phyloP scores from a whole-genome alignment of 495 filamentous ascomycete species.

The Daldinia grandis region DNA sequence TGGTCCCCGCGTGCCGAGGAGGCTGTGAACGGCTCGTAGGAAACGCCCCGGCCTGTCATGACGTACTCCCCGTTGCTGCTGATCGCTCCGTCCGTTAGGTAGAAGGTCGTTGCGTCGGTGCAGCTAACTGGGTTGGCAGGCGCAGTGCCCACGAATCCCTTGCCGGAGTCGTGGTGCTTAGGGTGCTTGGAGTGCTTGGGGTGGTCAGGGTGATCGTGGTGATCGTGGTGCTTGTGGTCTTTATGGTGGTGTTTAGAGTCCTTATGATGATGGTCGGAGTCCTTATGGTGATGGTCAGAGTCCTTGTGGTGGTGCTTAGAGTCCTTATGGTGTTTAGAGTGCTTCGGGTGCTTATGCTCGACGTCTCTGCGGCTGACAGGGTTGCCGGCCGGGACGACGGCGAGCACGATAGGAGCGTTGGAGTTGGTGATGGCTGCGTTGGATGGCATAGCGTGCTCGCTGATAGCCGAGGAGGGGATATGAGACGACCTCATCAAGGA shows the following conservation, averaged over 20 bases:
- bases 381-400: slow-evolving; percentile 12
- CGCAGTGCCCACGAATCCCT: slow-evolving; percentile 21
- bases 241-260: no score
- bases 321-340: no score
- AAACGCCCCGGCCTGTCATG: neutral
- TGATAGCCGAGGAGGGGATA: neutral
- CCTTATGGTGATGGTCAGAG: no score
- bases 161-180: neutral
- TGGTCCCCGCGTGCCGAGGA: neutral
- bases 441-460: no score
- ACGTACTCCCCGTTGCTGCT: slow-evolving; percentile 1
- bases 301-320: slow-evolving; percentile 2
- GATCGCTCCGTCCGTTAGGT: slow-evolving; percentile 1
- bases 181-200: no score
- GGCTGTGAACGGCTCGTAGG: slow-evolving; percentile 9
- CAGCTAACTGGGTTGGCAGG: slow-evolving; percentile 7
- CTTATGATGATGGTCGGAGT: no score
- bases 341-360: neutral
- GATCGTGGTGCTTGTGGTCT: no score
- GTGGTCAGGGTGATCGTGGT: no score
- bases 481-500: neutral
- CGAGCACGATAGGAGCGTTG: slow-evolving; percentile 11
- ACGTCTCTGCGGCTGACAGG: neutral
- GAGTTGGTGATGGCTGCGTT: slow-evolving; percentile 2
- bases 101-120: slow-evolving; percentile 20